phyloP scores from a whole-genome alignment of 768 basidiomycete species.

The Cubamyces lactineus region DNA sequence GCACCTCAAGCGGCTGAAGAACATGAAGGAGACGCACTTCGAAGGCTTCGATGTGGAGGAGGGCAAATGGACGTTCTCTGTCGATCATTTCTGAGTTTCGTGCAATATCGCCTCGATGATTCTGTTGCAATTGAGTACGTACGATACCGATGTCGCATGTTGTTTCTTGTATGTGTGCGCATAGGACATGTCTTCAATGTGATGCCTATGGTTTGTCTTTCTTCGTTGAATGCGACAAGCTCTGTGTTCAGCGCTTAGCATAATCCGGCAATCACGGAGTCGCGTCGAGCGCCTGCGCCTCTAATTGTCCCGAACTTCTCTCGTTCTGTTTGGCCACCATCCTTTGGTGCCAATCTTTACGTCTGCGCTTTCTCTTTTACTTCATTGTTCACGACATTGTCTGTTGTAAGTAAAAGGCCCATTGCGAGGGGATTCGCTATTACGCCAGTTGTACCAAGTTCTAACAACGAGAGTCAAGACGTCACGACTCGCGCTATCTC shows the following conservation, averaged over 20 bases:
- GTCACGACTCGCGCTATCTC: constrained; percentile 6
- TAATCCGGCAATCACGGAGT: too few species aligned
- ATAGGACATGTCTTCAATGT: constrained; percentile 16
- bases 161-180: constrained; percentile 18
- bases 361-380: background rate
- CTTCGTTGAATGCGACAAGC: too few species aligned
- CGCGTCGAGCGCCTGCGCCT: background rate
- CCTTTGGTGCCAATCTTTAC: background rate
- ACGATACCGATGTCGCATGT: constrained; percentile 16
- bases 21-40: constrained; percentile 86
- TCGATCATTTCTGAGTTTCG: constrained; percentile 79
- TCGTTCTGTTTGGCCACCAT: constrained; percentile 16
- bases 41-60: constrained; percentile 76
- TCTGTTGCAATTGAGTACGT: background rate
- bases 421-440: background rate
- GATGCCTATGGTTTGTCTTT: constrained; percentile 6
- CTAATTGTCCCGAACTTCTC: constrained; percentile 2
- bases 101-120: background rate
- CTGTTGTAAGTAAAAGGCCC: constrained; percentile 14
- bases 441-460: constrained; percentile 4
- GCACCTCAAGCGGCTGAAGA: constrained; percentile 79
- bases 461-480: constrained; percentile 1
- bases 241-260: too few species aligned
- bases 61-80: constrained; percentile 93
- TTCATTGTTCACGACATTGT: constrained; percentile 14